Base-by-base conservation (phyloP, 208 protist genomes). In the Trypanosomatidae sp. region DNA sequence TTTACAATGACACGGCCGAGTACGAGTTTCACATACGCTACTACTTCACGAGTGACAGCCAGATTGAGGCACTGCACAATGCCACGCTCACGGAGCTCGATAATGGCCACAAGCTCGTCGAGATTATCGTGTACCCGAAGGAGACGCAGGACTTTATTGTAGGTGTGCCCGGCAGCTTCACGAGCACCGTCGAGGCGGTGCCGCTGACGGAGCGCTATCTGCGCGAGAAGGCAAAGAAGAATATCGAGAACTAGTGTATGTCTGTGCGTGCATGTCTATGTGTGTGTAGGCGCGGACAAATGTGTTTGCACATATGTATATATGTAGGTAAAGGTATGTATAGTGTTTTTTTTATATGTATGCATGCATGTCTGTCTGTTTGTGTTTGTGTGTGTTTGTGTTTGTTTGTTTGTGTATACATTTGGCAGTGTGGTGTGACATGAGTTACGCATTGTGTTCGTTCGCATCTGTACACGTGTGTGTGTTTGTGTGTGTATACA, bases 11-110 rank as follows among this genome's bases (percentile, higher is more conserved):
- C 66, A 83, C 74, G 5, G 55, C 66, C 25, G 66, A 80, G 55
- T 85, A 79, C 49, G 70, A 85, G 44, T 78, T 85, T 28, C 75
- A 85, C 52, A 62, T 85, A 24, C 55, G 50, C 39, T 85, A 77
- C 53, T 68, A 58, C 43, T 85, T 85, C 47, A 61, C 56, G 23
- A 44, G 50, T 1, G 74, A 69, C 33, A 76, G 61, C 44, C 53
- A 79, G 13, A 66, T 84, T 33, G 61, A 75, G 43, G 61, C 66
- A 2, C 51, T 75, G 27, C 53, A 65, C 37, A 70, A 75, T 41
- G 56, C 74, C 37, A 84, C 75, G 7, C 18, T 85, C 27, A 66
- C 70, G 8, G 60, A 62, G 37, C 55, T 76, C 30, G 67, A 79
- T 33, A 69, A 76, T 41, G 71, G 73, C 25, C 65, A 71, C 37